Evolutionary conservation across 257 asterid species (phyloP).

Genomic region (Petrea volubilis): DNA sequence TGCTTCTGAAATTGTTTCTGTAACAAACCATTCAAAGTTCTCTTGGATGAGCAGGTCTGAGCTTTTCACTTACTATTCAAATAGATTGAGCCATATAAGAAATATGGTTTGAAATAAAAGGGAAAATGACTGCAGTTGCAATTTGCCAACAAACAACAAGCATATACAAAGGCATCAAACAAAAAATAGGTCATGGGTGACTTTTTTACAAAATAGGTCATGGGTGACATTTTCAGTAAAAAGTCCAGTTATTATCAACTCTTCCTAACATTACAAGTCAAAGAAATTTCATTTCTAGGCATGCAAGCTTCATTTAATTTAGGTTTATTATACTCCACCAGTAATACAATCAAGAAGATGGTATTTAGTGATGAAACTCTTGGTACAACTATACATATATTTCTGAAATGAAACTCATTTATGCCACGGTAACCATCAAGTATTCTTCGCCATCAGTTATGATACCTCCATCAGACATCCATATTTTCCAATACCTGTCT

Average conservation of each 20-base stretch:
- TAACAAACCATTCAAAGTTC: slow-evolving; percentile 7
- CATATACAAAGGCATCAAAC: not conserved
- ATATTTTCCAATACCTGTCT: not conserved
- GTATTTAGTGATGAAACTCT: not conserved
- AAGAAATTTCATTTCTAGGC: not conserved
- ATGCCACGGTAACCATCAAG: not conserved
- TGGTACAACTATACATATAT: not conserved
- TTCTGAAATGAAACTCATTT: not conserved
- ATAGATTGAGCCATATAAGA: not conserved
- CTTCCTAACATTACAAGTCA: not conserved
- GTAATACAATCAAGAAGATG: not conserved
- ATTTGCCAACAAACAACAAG: slow-evolving; percentile 9
- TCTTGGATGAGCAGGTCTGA: slow-evolving; percentile 9
- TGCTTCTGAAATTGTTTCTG: not conserved
- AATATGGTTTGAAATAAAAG: slow-evolving; percentile 11
- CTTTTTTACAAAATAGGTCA: too few relatives aligned
- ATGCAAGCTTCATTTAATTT: not conserved
- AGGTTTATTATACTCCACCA: not conserved
- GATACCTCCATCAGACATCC: not conserved
- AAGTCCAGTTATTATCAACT: not conserved
- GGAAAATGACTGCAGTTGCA: too few relatives aligned
- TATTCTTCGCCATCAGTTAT: slow-evolving; percentile 1
- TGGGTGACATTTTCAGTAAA: not conserved
- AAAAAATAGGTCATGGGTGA: not conserved
- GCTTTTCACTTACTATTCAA: not conserved